These are phyloP conservation scores for Leccinum insigne DNA, from an alignment of 1,284 basidiomycete genomes.

Conservation along the genomic window DNA sequence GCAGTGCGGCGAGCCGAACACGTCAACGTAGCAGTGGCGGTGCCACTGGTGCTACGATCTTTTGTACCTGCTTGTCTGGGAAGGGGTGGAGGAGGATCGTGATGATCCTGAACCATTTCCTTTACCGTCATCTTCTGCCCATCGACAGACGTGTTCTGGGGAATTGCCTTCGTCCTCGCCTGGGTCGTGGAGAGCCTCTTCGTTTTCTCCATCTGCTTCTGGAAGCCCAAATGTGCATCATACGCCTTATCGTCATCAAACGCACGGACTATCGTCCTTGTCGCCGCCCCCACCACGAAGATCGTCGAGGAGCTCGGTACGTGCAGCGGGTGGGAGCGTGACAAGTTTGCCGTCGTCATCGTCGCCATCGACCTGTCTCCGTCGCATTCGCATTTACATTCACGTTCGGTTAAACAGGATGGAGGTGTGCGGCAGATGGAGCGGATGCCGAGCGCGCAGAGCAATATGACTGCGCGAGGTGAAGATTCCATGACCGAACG, in stretches of 20 bases:
- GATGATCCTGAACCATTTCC: conserved; percentile 9
- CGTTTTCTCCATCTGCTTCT: conserved; percentile 5
- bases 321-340: conserved; percentile 10
- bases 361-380: neutral
- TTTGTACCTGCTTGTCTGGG: neutral
- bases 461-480: conserved; percentile 32
- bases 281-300: conserved; percentile 29
- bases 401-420: conserved; percentile 14
- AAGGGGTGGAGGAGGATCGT: neutral
- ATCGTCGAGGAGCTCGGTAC: conserved; percentile 4
- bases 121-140: conserved; percentile 2
- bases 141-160: conserved; percentile 7
- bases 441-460: conserved; percentile 29
- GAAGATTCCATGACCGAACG: neutral
- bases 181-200: conserved; percentile 12
- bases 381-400: neutral
- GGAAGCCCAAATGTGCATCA: conserved; percentile 7
- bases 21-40: neutral
- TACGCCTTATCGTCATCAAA: conserved; percentile 11
- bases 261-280: neutral
- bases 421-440: conserved; percentile 15
- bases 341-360: conserved; percentile 5
- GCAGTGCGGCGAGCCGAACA: conserved; percentile 1
- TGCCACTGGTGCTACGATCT: neutral
- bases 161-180: conserved; percentile 4